Evolutionary conservation across 2,329 filamentous ascomycete species (phyloP), one percentile per base, ranked within the genome.

Genomic region (Talaromyces piceae): DNA sequence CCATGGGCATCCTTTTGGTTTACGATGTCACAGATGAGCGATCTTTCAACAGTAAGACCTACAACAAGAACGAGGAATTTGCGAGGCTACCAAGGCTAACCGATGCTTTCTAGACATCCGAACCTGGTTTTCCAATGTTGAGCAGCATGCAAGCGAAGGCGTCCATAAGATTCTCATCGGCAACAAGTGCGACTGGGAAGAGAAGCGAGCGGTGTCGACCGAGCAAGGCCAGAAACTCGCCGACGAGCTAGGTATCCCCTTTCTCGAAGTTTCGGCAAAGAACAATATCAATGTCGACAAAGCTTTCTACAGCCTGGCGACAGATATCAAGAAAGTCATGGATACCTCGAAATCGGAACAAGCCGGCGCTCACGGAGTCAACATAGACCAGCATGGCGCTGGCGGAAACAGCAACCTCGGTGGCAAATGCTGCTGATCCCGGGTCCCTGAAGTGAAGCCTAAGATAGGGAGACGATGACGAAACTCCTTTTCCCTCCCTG

Each of bases 131-230:
- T 91, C 91, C 67, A 97, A 98, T 74, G 91, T 96, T 62, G 91
- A 96, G 71, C 91, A 95, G 73, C 91, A 98, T 75, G 93, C 93
- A 53, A 95, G 89, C 63, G 93, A 97, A 75, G 93, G 93, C 64
- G 93, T 98, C 67, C 96, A 97, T 83, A 98, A 97, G 80, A 97
- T 98, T 67, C 82, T 98, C 59, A 96, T 98, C 61, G 93, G 93
- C 69, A 98, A 98, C 81, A 98, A 98, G 77, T 98, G 93, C 76
- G 93, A 98, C 74, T 97, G 93, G 93, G 93, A 97, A 73, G 93
- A 98, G 76, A 97, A 97, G 80, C 86, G 93, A 61, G 90, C 88
- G 50, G 87, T 98, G 39, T 90, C 88, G 46, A 95, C 87, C 54
- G 91, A 96, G 70, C 86, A 90, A 66, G 93, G 93, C 62, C 91